Base-by-base conservation (phyloP, 768 basidiomycete genomes). In the Candolleomyces aberdarensis region DNA sequence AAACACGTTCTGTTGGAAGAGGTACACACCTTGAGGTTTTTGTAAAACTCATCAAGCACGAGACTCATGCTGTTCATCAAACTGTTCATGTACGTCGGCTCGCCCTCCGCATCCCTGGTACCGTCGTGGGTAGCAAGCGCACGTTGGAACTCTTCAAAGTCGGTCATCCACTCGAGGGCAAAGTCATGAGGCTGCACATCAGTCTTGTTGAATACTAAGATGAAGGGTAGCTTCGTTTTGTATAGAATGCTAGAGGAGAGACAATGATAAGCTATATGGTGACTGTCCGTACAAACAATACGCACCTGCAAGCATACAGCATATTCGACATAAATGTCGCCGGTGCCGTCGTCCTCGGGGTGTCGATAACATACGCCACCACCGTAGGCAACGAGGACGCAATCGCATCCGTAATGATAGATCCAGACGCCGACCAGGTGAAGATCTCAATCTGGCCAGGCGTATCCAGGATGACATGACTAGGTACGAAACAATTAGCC, bases 311-410 rank as follows among this genome's bases (percentile, higher is more conserved):
- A 1, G 97, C 97, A 69, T 98, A 99, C 47, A 99, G 82, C 97
- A 99, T 99, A 75, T 99, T 99, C 19, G 89, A 92, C 97, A 98
- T 99, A 75, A 99, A 99, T 3, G 97, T 99, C 15, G 96, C 94
- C 0, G 97, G 97, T 0, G 93, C 87, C 0, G 90, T 89, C 19
- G 94, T 94, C 63, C 97, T 82, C 20, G 97, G 97, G 3, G 97
- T 99, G 74, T 99, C 97, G 66, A 99, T 94, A 62, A 99, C 84
- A 70, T 98, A 99, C 15, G 97, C 97, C 40, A 99, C 87, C 39
- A 96, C 93, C 1, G 97, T 89, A 5, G 97, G 97, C 60, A 98
- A 78, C 0, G 95, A 86, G 3, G 93, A 92, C 0, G 97, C 97
- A 46, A 99, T 81, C 17, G 97, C 93, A 70, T 98, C 96, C 46